Base-by-base conservation (phyloP, 805 yeast genomes). In the Trichomonascus vanleenenianus region DNA sequence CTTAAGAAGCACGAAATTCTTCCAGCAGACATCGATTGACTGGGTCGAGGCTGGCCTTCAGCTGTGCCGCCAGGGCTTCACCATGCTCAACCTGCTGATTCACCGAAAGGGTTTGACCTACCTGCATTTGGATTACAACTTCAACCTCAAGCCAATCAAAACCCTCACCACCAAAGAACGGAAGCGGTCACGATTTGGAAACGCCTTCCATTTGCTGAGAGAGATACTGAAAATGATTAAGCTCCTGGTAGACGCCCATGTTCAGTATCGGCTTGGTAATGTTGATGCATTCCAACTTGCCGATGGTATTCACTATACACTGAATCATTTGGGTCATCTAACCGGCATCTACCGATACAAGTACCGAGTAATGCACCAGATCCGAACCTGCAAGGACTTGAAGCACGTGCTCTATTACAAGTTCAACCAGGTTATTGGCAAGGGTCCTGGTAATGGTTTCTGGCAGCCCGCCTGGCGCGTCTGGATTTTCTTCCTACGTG, bases 391-490 rank as follows among this genome's bases (percentile, higher is more conserved):
- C 62, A 93, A 93, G 61, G 98, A 93, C 64, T 67, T 93, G 56
- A 93, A 93, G 64, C 98, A 93, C 61, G 81, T 91, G 5, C 83
- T 93, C 0, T 93, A 93, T 59, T 74, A 85, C 52, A 72, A 83
- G 50, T 93, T 93, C 67, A 93, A 93, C 59, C 71, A 73, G 32
- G 70, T 77, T n/a, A 84, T 93, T 20, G 97, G 97, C 0, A 93
- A 91, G 59, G 98, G 98, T 2, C 97, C 98, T 1, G 98, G 98
- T 0, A 85, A 95, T 68, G 99, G 99, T 1, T 85, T 93, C 62
- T 93, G 99, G 99, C 97, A 93, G 59, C 98, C 98, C 0, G 85
- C 96, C 1, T 93, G 97, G 98, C 71, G 96, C 54, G 91, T 89
- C 1, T 93, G 98, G 99, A 69, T 93, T 1, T 84, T 80, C 44